Percentiles rank a stretch among this genome's conserved stretches.
These are phyloP conservation scores for Aspergillus sclerotialis DNA, from an alignment of 2,329 filamentous ascomycete species.

Conservation along the genomic window DNA sequence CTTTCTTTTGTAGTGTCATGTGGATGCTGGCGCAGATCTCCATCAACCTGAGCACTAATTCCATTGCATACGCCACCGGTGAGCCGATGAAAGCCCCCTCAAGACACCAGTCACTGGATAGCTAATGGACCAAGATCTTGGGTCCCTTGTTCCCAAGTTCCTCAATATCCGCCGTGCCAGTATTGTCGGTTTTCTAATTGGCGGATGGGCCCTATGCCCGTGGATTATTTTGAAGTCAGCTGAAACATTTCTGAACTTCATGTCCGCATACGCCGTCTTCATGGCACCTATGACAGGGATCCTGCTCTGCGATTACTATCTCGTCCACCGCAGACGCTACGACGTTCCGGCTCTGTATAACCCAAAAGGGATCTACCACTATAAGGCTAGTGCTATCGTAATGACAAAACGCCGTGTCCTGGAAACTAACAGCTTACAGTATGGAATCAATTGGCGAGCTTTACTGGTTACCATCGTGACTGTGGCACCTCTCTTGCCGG, in stretches of 20 bases:
- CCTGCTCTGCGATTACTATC: conserved; percentile 52
- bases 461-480: no score
- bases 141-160: conserved; percentile 47
- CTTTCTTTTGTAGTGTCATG: no score
- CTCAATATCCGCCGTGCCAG: conserved; percentile 53
- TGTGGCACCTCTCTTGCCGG: no score
- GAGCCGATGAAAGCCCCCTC: conserved; percentile 52
- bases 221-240: conserved; percentile 61
- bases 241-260: conserved; percentile 55
- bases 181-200: conserved; percentile 47
- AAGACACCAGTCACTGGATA: conserved; percentile 44
- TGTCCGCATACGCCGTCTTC: conserved; percentile 60
- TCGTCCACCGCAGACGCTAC: neutral
- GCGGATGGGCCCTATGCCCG: conserved; percentile 56
- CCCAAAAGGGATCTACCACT: conserved; percentile 3
- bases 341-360: neutral
- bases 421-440: no score
- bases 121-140: conserved; percentile 49
- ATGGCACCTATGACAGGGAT: conserved; percentile 58
- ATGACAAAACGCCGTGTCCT: no score
- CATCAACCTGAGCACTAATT: neutral
- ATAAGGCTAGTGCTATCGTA: no score
- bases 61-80: conserved; percentile 34
- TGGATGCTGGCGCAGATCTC: neutral
- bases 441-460: no score